Evolutionary conservation across 768 basidiomycete genomes (phyloP), one percentile per base, ranked within the genome.

Genomic region (Sarcodon sp.): DNA sequence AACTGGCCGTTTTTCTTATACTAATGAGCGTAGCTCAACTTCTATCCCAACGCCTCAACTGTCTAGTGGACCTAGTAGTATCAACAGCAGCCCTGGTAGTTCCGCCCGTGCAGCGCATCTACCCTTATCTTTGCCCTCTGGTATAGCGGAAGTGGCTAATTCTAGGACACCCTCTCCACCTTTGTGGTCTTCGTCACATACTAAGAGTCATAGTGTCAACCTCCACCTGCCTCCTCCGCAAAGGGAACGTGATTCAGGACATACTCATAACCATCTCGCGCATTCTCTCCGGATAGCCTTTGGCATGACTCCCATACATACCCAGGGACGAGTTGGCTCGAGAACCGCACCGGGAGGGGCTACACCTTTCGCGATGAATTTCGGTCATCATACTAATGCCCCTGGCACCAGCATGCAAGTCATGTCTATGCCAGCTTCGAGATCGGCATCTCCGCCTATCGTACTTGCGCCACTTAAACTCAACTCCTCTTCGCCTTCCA

Each of bases 261-360:
- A 54, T 61, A 31, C 67, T 35, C 75, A 80, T 50, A 73, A 77
- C 50, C 79, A 86, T 57, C 75, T 93, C 35, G 87, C 86, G 4
- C 85, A 88, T 58, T 87, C 83, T 0, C 83, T 94, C 18, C 79
- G 87, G 35, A 71, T 82, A 33, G 91, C 90, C 44, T 96, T 96
- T 54, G 88, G 86, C 3, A 93, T 92, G 87, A 91, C 90, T 6
- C 88, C 87, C 0, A 88, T 90, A 35, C 73, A 74, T 50, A 55
- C 60, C 38, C 63, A 67, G 64, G 48, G 57, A 48, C 53, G 38
- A 50, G 43, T 57, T 47, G 56, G 49, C 56, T 49, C 47, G 33
- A 57, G 50, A 53, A 59, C 47, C 51, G 48, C 54, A 47, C 53
- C 49, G 44, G 55, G 47, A 53, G 47, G 52, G 51, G 50, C 61